These are phyloP conservation scores for Jacaranda mimosifolia DNA, from an alignment of 257 asterid genomes.

Conservation along the genomic window DNA sequence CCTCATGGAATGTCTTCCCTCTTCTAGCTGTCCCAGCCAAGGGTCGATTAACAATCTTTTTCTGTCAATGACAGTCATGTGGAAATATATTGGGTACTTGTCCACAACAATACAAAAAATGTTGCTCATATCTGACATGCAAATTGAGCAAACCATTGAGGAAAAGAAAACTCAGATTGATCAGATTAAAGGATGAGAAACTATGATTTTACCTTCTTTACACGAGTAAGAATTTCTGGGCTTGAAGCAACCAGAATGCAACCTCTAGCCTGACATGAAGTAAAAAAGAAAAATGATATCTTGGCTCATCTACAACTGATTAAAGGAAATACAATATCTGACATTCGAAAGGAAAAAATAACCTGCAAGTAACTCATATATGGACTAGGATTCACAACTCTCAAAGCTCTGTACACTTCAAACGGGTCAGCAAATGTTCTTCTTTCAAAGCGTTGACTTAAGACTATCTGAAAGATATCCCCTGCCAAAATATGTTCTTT, in stretches of 20 bases:
- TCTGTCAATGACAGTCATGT: slow-evolving; percentile 55
- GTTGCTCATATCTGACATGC: slow-evolving; percentile 2
- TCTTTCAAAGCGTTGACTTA: slow-evolving; percentile 88
- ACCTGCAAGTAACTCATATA: slow-evolving; percentile 91
- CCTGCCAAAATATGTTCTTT: slow-evolving; percentile 90
- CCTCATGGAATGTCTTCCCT: slow-evolving; percentile 72
- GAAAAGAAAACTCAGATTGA: background rate
- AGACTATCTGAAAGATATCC: slow-evolving; percentile 84
- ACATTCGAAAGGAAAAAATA: slow-evolving; percentile 24
- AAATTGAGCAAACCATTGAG: slow-evolving; percentile 21
- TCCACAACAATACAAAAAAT: slow-evolving; percentile 29
- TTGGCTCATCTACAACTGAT: slow-evolving; percentile 23
- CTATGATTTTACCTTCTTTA: slow-evolving; percentile 65
- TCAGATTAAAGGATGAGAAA: slow-evolving; percentile 15
- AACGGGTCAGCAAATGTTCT: slow-evolving; percentile 94
- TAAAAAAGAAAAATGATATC: slow-evolving; percentile 20
- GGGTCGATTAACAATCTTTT: slow-evolving; percentile 72
- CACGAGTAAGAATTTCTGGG: slow-evolving; percentile 82
- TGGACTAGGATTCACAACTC: slow-evolving; percentile 95
- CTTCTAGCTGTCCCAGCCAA: slow-evolving; percentile 88
- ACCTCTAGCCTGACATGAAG: slow-evolving; percentile 73
- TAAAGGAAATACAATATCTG: slow-evolving; percentile 12
- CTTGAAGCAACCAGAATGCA: slow-evolving; percentile 92
- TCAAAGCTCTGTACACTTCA: slow-evolving; percentile 89
- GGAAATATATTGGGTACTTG: slow-evolving; percentile 21